Evolutionary conservation across 2,329 filamentous ascomycete species (phyloP), one percentile per base, ranked within the genome.

Genomic region (Fusarium chaquense): DNA sequence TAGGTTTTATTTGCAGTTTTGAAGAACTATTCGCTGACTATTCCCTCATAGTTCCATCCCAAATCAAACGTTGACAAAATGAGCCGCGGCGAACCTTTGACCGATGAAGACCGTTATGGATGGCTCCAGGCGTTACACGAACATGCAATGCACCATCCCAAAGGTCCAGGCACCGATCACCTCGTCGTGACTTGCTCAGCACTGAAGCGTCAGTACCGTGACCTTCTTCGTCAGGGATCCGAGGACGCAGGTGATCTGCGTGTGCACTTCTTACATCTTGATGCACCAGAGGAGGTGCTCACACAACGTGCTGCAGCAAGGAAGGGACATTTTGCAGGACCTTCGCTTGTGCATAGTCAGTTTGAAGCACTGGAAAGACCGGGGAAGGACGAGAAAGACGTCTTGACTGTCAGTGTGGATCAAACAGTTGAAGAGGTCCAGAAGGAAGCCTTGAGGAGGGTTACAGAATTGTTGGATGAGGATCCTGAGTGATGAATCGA

Each of bases 121-220:
- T 69, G 66, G 66, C 35, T 69, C 0, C 22, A 69, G 11, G 66
- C 66, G 0, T 40, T 69, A 0, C 47, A 51, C 1, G 65, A 69
- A 30, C 66, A 69, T 5, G 65, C 66, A 2, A 20, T 32, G 0
- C 49, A 65, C 2, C 66, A 69, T 7, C 66, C 66, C 8, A 65
- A 51, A 26, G 66, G 65, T 1, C 52, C 51, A 15, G 66, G 66
- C 5, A 57, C 66, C 4, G 65, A 69, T 12, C 65, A 69, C 20
- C 60, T 69, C 3, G 66, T 69, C 12, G 65, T 69, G 0, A 69
- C 66, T 13, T 69, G 65, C 16, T 69, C 66, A n/a, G 66, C 66
- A 3, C 49, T 69, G 0, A 69, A 69, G 16, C 65, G 65, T 0
- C 51, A 65, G 6, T 69, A 69, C 18, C 45, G 66, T 3, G 66